Base-by-base conservation (phyloP, 2,329 filamentous ascomycete species). In the Clarireedia monteithiana region DNA sequence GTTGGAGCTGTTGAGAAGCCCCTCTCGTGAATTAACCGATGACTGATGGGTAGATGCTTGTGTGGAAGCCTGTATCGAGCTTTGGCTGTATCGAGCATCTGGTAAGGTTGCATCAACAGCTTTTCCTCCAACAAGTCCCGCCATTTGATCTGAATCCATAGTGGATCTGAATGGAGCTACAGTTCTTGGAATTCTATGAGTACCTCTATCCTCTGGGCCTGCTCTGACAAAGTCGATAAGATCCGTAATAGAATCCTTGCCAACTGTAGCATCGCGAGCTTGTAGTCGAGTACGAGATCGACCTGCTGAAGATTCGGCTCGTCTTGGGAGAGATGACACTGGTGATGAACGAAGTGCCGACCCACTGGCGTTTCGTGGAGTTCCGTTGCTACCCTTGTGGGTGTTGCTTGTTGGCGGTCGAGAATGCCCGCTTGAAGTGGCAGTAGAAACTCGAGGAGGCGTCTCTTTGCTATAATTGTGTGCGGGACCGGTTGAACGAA, bases 161-260 rank as follows among this genome's bases (percentile, higher is more conserved):
- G 90, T 92, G 38, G 80, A 85, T 53, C 89, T 81, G 75, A 95
- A 95, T 1, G 91, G 89, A 9, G 91, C 90, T 12, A 94, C 85
- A n/a, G 81, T 82, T 17, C 88, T 84, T 44, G 90, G 87, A 59
- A 95, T 94, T 24, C 89, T 84, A 57, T 84, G 88, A 60, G 81
- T 80, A 26, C 78, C 77, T 45, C 76, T 77, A 36, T 75, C 73
- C 59, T 74, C 79, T 0, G 88, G 86, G 3, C 91, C 92, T 68
- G 89, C 85, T 47, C 91, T 85, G 62, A 99, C 95, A 70, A 99
- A 97, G 68, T 97, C 91, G 62, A 96, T 96, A 57, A 99, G 75
- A 59, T 96, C 94, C 12, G 89, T 88, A 56, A 85, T 95, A 61
- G 85, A 85, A 51, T 77, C 78, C 56, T 74, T 75, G 50, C 84